Evolutionary conservation across 176 grass and related monocot species (phyloP), one percentile per base, ranked within the genome.

Genomic region (Hyparrhenia diplandra): DNA sequence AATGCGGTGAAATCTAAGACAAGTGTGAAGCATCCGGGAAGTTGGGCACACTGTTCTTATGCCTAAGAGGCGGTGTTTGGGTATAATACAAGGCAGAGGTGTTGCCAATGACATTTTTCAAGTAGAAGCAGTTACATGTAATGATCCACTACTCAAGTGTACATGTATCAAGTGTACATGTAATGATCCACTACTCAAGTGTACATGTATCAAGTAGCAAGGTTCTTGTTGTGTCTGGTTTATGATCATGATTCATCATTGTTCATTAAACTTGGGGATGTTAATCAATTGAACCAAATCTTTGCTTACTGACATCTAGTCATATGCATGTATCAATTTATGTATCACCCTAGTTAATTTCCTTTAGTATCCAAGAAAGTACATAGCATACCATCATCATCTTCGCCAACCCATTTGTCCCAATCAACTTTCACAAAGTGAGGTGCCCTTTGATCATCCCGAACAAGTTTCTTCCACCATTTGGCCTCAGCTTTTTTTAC

Each of bases 381-480:
- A 61, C 14, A 63, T 66, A 52, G 40, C 75, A 80, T 87, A 94
- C 88, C 92, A 4, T 99, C 90, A 75, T 99, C 96, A 78, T 99
- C 96, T 83, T 99, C 96, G 40, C 95, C 96, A 8, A 93, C 92
- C 96, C 96, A 99, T 79, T 95, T 95, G 87, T 99, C 96, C 92
- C 96, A 99, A 75, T 99, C 96, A 78, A 99, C 92, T 83, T 95
- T 99, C 24, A 99, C 71, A 62, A 86, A 99, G 67, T 91, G 88
- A 34, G 90, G 96, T 55, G 90, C 74, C 57, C 78, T 93, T 34
- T 78, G 71, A 39, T 90, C 96, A 77, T 84, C n/a, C n/a, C 83
- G 86, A 75, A 93, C 87, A 68, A 99, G 78, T 42, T 91, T 99
- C 20, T 84, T 95, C 96, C 96, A 99, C 92, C 96, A 95, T 88